Percentiles rank a stretch among this genome's conserved stretches.
phyloP scores from a whole-genome alignment of 2,329 filamentous ascomycete species.

The Aspergillus udagawae region DNA sequence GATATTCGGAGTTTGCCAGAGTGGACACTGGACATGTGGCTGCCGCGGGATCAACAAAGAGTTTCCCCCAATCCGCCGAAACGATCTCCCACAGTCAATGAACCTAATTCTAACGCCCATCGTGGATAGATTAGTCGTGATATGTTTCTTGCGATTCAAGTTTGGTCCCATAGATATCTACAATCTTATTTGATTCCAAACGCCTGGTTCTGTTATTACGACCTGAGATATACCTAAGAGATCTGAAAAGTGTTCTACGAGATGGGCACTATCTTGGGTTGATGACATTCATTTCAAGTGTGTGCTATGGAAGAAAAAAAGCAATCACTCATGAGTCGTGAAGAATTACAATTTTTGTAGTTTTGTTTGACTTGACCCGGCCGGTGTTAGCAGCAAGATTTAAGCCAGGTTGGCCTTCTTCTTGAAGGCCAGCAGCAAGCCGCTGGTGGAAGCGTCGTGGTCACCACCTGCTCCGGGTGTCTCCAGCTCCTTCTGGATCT shows the following conservation, averaged over 20 bases:
- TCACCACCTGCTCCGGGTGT: conserved; percentile 61
- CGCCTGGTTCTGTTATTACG: not conserved
- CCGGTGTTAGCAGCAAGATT: not conserved
- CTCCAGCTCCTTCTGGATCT: conserved; percentile 82
- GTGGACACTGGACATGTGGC: not conserved
- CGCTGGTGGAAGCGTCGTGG: conserved; percentile 85
- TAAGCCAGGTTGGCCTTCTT: conserved; percentile 55
- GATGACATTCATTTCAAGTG: not conserved
- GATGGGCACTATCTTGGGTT: not conserved
- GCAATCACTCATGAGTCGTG: conserved; percentile 17
- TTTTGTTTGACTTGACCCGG: conserved; percentile 2
- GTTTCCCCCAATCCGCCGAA: not conserved
- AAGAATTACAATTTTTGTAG: conserved; percentile 14
- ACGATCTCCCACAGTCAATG: not conserved
- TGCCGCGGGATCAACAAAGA: not conserved
- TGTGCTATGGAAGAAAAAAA: conserved; percentile 4
- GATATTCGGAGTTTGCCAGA: not conserved
- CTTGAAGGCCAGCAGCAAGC: conserved; percentile 91
- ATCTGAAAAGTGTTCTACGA: not conserved
- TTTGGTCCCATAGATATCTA: not conserved
- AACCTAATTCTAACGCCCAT: not conserved
- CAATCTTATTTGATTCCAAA: not conserved
- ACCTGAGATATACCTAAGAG: not conserved
- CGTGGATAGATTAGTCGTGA: not conserved
- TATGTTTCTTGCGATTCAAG: not conserved